Evolutionary conservation across 2,329 filamentous ascomycete genomes (phyloP), one percentile per base, ranked within the genome.

Genomic region (Pestalotiopsis sp.): DNA sequence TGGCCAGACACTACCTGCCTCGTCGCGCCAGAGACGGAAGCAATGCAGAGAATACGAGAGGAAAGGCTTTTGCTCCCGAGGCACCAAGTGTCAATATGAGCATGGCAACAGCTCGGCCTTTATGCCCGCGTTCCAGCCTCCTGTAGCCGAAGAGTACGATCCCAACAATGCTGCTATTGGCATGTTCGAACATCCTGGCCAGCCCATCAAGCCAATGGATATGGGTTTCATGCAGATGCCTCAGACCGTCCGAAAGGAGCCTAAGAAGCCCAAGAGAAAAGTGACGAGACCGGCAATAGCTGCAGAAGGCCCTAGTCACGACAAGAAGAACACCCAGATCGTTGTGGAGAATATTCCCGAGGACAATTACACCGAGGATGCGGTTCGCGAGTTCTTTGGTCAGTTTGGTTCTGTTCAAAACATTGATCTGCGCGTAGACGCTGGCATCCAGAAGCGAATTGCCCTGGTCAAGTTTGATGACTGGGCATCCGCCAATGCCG

Each of bases 271-370:
- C 75, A 67, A 82, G 68, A 75, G 80, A 70, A 73, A 72, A 71
- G 81, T 76, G 73, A 82, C 79, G 4, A 83, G 87, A 39, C 86
- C 91, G 3, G 81, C 88, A 0, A 90, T 93, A 74, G 92, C 92
- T 0, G 84, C 86, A 0, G 85, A 89, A 25, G 90, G 91, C 0
- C 88, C 90, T 0, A 86, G 89, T 31, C 78, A 84, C 64, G 91
- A 94, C 76, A 85, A 81, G 67, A 85, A 84, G 0, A 91, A 90
- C 73, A 91, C 88, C 7, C 89, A 89, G 0, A 87, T 96, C 23
- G 92, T 95, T 2, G 86, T 96, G 2, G 92, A 95, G 76, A 90
- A 91, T 68, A 95, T 96, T 5, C 93, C 93, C 0, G 87, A 91
- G 70, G 91, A 93, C 23, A 85, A 89, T 67, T 91, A 93, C 67